These are phyloP conservation scores for Pouteria campechiana DNA, from an alignment of 179 eudicot genomes.

Conservation along the genomic window DNA sequence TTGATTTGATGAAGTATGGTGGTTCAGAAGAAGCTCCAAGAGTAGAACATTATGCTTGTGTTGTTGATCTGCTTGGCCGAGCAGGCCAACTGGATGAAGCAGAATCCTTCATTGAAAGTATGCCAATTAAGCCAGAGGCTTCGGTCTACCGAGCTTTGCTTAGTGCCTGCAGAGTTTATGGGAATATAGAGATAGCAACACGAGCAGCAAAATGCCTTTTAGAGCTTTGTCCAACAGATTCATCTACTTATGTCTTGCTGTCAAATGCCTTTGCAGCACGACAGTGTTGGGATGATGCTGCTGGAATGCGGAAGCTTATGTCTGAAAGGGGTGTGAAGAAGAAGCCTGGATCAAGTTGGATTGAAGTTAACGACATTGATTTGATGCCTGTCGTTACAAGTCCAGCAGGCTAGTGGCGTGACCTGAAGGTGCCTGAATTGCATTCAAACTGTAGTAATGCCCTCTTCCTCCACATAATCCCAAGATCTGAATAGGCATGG, in stretches of 20 bases:
- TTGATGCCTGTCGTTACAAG: too few species aligned
- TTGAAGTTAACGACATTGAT: constrained; percentile 17
- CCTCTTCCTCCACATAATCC: too few species aligned
- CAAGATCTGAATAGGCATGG: too few species aligned
- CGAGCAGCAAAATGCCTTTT: constrained; percentile 28
- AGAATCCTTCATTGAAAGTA: constrained; percentile 37
- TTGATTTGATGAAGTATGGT: constrained; percentile 27
- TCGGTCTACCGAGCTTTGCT: constrained; percentile 38
- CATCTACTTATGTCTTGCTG: constrained; percentile 32
- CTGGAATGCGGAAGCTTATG: constrained; percentile 31
- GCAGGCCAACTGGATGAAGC: constrained; percentile 51
- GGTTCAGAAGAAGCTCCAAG: constrained; percentile 13
- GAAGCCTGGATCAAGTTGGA: constrained; percentile 34
- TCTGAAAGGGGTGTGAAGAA: constrained; percentile 22
- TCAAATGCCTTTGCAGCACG: constrained; percentile 36
- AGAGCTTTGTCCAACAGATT: constrained; percentile 37
- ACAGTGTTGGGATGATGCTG: constrained; percentile 46
- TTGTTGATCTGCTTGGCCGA: constrained; percentile 52
- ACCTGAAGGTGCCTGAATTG: too few species aligned
- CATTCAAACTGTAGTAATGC: too few species aligned
- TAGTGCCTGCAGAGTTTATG: constrained; percentile 46
- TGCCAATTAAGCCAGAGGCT: constrained; percentile 38
- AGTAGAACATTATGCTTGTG: constrained; percentile 43
- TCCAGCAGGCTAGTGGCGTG: too few species aligned
- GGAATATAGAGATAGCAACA: constrained; percentile 35